A percentile compares a stretch with the other conserved stretches of the same genome.
phyloP scores from a whole-genome alignment of 768 basidiomycete species.

The Tulasnella sp. region DNA sequence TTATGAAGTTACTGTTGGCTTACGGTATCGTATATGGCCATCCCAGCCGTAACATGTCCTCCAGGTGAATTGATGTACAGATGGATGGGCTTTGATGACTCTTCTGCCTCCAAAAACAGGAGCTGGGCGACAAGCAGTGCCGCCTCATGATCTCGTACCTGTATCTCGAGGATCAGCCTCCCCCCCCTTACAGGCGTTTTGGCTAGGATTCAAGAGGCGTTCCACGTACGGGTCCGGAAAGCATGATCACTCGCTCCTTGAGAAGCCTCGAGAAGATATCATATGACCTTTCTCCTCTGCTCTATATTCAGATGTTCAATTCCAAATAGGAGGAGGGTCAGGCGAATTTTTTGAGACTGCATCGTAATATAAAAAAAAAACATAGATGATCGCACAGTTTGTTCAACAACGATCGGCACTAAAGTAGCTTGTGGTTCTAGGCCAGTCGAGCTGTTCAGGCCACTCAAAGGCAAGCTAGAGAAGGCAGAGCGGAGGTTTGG shows the following conservation, averaged over 20 bases:
- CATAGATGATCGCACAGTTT: slow-evolving; percentile 46
- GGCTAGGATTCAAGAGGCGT: neutral
- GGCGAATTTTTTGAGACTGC: slow-evolving; percentile 6
- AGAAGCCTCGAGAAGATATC: slow-evolving; percentile 93
- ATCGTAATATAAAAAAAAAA: slow-evolving; percentile 16
- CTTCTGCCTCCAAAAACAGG: slow-evolving; percentile 92
- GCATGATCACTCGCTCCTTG: slow-evolving; percentile 89
- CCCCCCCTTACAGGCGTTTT: slow-evolving; percentile 12
- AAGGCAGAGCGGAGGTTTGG: no score
- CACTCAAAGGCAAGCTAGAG: no score
- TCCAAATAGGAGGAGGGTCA: neutral
- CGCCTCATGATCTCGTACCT: slow-evolving; percentile 88
- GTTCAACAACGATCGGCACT: slow-evolving; percentile 88
- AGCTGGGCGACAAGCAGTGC: slow-evolving; percentile 84
- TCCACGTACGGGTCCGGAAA: slow-evolving; percentile 72
- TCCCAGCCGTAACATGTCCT: slow-evolving; percentile 87
- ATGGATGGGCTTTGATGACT: slow-evolving; percentile 87
- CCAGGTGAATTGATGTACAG: slow-evolving; percentile 96
- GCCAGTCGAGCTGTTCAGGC: no score
- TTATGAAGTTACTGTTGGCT: slow-evolving; percentile 20
- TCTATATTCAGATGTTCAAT: slow-evolving; percentile 31
- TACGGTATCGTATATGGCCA: slow-evolving; percentile 97
- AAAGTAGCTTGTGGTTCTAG: slow-evolving; percentile 26
- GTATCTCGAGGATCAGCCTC: neutral
- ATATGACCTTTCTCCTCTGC: slow-evolving; percentile 80